phyloP scores from a whole-genome alignment of 192 early-diverging fungal genomes.

The Dispira parvispora region DNA sequence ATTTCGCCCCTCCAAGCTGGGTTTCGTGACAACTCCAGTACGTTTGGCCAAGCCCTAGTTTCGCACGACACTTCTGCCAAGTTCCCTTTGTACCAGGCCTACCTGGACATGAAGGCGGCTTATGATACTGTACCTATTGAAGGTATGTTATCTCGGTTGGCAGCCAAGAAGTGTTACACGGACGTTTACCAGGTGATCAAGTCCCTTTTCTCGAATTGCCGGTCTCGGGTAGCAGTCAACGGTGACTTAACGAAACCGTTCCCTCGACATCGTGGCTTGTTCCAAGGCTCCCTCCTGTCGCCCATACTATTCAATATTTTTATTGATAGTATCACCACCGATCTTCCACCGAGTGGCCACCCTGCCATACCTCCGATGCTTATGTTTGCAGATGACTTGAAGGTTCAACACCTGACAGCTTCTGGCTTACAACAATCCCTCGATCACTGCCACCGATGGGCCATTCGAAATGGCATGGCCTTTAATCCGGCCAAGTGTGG shows the following conservation, averaged over 20 bases:
- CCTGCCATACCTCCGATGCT: not conserved
- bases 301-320: not conserved
- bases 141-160: not conserved
- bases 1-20: not conserved
- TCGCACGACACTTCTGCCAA: not conserved
- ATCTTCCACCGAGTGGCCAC: not conserved
- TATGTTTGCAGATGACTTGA: not conserved
- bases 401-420: not conserved
- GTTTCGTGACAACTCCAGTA: not conserved
- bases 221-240: not conserved
- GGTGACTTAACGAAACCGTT: not conserved
- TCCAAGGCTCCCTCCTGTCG: not conserved
- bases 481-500: constrained; percentile 1
- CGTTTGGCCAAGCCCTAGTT: not conserved
- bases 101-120: not conserved
- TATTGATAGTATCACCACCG: not conserved
- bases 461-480: not conserved
- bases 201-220: not conserved
- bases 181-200: not conserved
- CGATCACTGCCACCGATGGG: not conserved
- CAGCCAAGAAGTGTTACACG: not conserved
- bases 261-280: not conserved
- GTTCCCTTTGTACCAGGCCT: not conserved
- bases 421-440: not conserved
- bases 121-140: constrained; percentile 1